Evolutionary conservation across 2,329 filamentous ascomycete species (phyloP).

Genomic region (Alternaria dauci): DNA sequence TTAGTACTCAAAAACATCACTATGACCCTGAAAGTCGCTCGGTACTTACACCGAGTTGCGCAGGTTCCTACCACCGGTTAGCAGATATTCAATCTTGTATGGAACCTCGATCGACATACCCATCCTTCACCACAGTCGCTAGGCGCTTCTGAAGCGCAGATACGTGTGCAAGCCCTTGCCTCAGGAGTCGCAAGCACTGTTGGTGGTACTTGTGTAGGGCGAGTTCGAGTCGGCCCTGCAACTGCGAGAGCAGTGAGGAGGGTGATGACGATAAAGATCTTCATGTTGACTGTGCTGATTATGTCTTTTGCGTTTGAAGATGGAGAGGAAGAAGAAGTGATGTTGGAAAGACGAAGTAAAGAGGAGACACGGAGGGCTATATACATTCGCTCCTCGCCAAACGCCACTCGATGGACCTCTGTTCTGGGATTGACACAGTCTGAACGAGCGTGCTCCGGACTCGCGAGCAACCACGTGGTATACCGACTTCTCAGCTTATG

Average conservation of each 20-base stretch:
- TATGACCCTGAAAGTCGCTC: too few species aligned
- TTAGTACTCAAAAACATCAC: not conserved
- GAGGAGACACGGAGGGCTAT: not conserved
- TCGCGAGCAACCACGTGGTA: not conserved
- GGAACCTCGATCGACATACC: not conserved
- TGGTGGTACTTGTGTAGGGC: not conserved
- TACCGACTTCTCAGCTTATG: not conserved
- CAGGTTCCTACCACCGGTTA: not conserved
- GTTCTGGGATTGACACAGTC: not conserved
- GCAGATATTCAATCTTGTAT: not conserved
- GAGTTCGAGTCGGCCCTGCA: not conserved
- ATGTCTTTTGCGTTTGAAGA: not conserved
- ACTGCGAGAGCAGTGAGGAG: not conserved
- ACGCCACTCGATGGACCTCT: not conserved
- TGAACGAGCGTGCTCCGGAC: not conserved
- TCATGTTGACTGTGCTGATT: not conserved
- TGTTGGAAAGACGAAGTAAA: not conserved
- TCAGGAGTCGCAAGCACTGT: not conserved
- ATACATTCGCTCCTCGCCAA: not conserved
- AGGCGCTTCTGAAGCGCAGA: not conserved
- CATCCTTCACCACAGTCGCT: not conserved
- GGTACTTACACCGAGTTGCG: conserved; percentile 1
- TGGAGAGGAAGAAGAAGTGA: not conserved
- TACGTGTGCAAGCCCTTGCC: not conserved
- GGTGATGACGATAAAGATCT: not conserved